Evolutionary conservation across 2,329 filamentous ascomycete genomes (phyloP), one percentile per base, ranked within the genome.

Genomic region (Byssochlamys sp.): DNA sequence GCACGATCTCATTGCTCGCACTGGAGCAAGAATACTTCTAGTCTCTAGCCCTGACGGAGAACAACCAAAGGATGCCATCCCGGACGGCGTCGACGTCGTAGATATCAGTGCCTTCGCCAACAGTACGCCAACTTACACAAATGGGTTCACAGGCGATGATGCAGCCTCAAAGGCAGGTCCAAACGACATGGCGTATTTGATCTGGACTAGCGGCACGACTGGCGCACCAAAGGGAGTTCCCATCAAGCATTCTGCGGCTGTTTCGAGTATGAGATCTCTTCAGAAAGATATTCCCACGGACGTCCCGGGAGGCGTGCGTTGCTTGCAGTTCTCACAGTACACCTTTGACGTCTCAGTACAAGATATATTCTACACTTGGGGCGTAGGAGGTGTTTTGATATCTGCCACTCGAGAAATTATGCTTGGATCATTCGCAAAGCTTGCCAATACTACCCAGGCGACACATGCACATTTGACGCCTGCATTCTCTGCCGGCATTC

Each of bases 311-410:
- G 67, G 65, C 2, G 57, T 59, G 39, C 68, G 72, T 14, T 71
- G 67, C 45, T 61, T 75, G 59, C 72, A 75, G 57, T 69, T 75
- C 48, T 73, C 71, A 1, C 62, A 69, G 19, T 72, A 69, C 58
- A 75, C 67, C 24, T 76, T 76, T 53, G 73, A 76, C 57, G 73
- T 74, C 10, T 77, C 72, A 19, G 65, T 72, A 14, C 68, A 71
- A 52, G 69, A 72, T 56, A 55, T 70, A 24, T 70, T 70, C 58
- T 70, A 68, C 53, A 66, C 68, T 1, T 70, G 67, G 68, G 61
- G 63, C 1, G 4, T 67, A 4, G 68, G 67, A 31, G 67, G 67
- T 35, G 62, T 63, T 9, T 55, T 70, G 4, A 66, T 69, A 26
- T 65, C 66, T 29, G 65, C 62, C 5, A 61, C 66, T 3, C 60